phyloP scores from a whole-genome alignment of 768 basidiomycete species.

The Pleurotus tuber-regium region DNA sequence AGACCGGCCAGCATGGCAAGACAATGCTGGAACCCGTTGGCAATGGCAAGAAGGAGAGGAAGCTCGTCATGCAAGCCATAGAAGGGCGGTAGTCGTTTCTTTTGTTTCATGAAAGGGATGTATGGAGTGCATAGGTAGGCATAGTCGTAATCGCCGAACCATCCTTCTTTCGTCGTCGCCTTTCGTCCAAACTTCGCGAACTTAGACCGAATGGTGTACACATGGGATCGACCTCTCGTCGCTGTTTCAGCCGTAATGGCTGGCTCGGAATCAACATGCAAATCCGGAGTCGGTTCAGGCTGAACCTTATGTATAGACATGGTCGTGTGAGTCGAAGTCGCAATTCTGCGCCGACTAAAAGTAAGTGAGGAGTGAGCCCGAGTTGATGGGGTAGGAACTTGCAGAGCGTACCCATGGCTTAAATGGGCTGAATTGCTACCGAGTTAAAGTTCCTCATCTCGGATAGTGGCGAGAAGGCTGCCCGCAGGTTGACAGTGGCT shows the following conservation, averaged over 20 bases:
- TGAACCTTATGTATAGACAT: conserved; percentile 7
- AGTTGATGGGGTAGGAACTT: background rate
- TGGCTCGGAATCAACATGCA: background rate
- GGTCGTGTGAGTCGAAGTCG: conserved; percentile 4
- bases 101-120: conserved; percentile 52
- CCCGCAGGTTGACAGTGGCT: conserved; percentile 1
- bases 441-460: conserved; percentile 3
- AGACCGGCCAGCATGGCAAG: conserved; percentile 83
- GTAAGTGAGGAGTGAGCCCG: background rate
- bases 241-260: background rate
- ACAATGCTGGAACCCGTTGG: conserved; percentile 72
- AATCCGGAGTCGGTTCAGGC: conserved; percentile 1
- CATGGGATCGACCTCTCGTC: background rate
- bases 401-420: background rate
- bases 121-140: conserved; percentile 68
- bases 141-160: conserved; percentile 86
- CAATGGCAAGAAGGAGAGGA: conserved; percentile 69
- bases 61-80: conserved; percentile 72
- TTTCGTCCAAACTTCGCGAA: background rate
- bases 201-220: background rate
- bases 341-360: background rate
- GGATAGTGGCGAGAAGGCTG: background rate
- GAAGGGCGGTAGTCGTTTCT: conserved; percentile 58
- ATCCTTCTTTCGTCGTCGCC: conserved; percentile 51
- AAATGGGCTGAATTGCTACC: background rate